Percentiles rank a stretch among this genome's conserved stretches.
Conservation (phyloP, 1,284 basidiomycete species). For the Earliella scabrosa region DNA sequence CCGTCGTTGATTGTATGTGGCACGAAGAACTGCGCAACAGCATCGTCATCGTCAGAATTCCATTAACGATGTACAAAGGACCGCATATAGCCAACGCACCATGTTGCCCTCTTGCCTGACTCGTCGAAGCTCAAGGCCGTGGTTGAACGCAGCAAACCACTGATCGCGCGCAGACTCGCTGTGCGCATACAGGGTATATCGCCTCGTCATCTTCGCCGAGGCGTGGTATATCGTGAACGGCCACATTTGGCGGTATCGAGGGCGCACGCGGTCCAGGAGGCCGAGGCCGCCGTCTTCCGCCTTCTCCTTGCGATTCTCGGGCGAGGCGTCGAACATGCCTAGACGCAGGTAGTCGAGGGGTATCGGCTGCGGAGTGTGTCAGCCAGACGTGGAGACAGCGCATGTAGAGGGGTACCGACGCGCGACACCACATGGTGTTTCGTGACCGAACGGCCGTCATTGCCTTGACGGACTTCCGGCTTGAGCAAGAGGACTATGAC, state of each 20-base stretch:
- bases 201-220: constrained; percentile 51
- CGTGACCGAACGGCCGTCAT: constrained; percentile 47
- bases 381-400: no score
- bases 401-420: constrained; percentile 47
- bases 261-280: constrained; percentile 59
- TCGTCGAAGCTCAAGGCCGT: constrained; percentile 64
- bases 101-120: constrained; percentile 70
- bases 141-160: constrained; percentile 64
- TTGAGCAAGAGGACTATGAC: constrained; percentile 62
- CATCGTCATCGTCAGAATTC: background rate
- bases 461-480: constrained; percentile 36
- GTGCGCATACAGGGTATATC: constrained; percentile 72
- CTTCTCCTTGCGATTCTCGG: constrained; percentile 65
- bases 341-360: constrained; percentile 77
- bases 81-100: constrained; percentile 44
- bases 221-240: constrained; percentile 80
- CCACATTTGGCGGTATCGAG: constrained; percentile 56
- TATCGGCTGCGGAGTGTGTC: no score
- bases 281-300: constrained; percentile 52
- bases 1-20: constrained; percentile 60
- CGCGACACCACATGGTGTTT: constrained; percentile 65
- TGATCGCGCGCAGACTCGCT: constrained; percentile 59
- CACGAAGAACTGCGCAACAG: constrained; percentile 58
- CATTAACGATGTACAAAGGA: no score
- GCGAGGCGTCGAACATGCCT: constrained; percentile 58